phyloP scores from a whole-genome alignment of 208 protist genomes.

The Trypanosoma scelopori region DNA sequence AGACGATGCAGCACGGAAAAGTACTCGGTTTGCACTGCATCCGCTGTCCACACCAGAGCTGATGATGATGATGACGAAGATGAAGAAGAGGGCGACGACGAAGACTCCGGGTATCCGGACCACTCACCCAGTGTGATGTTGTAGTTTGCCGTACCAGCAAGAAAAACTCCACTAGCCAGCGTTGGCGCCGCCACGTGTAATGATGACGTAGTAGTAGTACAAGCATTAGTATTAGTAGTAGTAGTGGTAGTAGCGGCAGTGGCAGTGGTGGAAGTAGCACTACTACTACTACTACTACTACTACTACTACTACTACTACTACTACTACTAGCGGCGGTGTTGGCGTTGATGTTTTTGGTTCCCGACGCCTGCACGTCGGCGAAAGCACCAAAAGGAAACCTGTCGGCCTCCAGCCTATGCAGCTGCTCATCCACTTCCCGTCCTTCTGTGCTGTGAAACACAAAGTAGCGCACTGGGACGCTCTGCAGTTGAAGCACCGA shows the following conservation, averaged over 20 bases:
- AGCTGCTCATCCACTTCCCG: constrained; percentile 4
- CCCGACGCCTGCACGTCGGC: background rate
- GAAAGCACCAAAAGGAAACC: background rate
- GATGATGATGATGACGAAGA: constrained; percentile 8
- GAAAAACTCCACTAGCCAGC: constrained; percentile 48
- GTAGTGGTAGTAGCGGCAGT: no score
- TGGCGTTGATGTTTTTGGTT: background rate
- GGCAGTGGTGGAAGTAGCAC: no score
- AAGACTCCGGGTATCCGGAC: constrained; percentile 44
- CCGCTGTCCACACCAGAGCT: constrained; percentile 11
- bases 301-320: no score
- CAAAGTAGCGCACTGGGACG: constrained; percentile 79
- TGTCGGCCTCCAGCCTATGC: background rate
- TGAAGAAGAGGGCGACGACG: constrained; percentile 10
- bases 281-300: no score
- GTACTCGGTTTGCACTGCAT: constrained; percentile 73
- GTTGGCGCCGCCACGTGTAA: constrained; percentile 10
- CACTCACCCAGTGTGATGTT: constrained; percentile 73
- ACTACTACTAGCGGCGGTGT: no score
- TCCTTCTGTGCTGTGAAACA: constrained; percentile 74
- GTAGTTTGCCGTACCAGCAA: constrained; percentile 48
- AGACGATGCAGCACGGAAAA: constrained; percentile 71
- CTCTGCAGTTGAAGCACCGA: constrained; percentile 59
- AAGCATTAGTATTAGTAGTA: no score
- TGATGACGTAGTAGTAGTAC: background rate